phyloP scores from a whole-genome alignment of 148 eudicot species.

The Chenopodium suecicum region DNA sequence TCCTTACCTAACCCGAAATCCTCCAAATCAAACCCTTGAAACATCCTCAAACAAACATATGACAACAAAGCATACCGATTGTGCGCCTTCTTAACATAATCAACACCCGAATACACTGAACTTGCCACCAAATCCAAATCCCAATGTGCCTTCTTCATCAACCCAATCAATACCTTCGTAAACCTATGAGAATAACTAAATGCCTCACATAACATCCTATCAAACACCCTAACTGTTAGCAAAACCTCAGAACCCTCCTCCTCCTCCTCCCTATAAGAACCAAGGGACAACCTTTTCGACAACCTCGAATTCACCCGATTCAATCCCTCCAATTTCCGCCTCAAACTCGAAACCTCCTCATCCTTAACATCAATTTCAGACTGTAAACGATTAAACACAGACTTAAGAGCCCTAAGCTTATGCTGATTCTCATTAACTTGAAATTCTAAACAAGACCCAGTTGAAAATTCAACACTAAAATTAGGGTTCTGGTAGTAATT shows the following conservation, averaged over 20 bases:
- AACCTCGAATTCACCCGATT: constrained; percentile 40
- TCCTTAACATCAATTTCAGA: constrained; percentile 75
- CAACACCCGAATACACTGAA: constrained; percentile 53
- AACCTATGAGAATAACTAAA: constrained; percentile 53
- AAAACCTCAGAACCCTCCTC: constrained; percentile 41
- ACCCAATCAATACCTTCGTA: constrained; percentile 62
- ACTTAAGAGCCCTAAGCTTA: constrained; percentile 79
- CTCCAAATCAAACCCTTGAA: constrained; percentile 64
- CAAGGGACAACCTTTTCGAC: constrained; percentile 35
- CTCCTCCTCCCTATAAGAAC: constrained; percentile 16
- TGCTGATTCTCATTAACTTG: constrained; percentile 97
- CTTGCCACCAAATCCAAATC: constrained; percentile 80
- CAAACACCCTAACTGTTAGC: constrained; percentile 67
- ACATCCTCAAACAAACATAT: constrained; percentile 73
- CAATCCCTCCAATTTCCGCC: constrained; percentile 48
- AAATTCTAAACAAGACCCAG: constrained; percentile 74
- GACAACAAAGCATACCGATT: constrained; percentile 71
- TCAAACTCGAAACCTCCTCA: constrained; percentile 50
- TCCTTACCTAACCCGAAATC: constrained; percentile 47
- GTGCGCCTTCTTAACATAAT: constrained; percentile 65
- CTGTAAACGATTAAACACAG: constrained; percentile 70
- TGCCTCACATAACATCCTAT: constrained; percentile 58
- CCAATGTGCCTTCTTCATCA: constrained; percentile 84
- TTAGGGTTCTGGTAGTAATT: constrained; percentile 39
- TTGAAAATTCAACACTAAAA: constrained; percentile 44